These are phyloP conservation scores for Backusella liffmaniae DNA, from an alignment of 192 early-diverging fungal species.

Conservation along the genomic window DNA sequence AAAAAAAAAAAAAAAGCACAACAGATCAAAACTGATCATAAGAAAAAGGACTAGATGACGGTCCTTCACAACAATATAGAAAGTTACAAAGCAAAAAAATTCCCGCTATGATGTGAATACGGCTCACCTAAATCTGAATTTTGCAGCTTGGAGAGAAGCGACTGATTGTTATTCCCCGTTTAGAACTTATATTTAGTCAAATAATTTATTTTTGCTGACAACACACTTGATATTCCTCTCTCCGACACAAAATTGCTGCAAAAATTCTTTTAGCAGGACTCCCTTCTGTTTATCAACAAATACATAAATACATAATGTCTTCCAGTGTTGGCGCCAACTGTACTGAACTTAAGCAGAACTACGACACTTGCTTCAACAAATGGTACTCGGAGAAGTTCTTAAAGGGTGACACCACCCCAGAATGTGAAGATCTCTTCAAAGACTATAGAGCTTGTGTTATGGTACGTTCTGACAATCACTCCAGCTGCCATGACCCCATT, in stretches of 20 bases:
- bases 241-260: neutral
- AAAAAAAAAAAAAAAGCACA: too few relatives aligned
- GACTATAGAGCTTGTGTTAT: constrained; percentile 81
- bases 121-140: too few relatives aligned
- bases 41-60: too few relatives aligned
- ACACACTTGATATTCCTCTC: neutral
- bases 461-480: constrained; percentile 43
- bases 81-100: too few relatives aligned
- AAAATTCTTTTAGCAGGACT: neutral
- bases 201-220: neutral
- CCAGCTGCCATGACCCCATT: neutral
- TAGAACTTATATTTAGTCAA: neutral
- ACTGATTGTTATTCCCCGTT: neutral
- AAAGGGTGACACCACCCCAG: constrained; percentile 75
- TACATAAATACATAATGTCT: constrained; percentile 41
- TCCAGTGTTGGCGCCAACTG: constrained; percentile 69
- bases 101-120: too few relatives aligned
- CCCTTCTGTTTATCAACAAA: neutral
- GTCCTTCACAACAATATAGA: too few relatives aligned
- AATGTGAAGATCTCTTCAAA: constrained; percentile 85
- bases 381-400: constrained; percentile 97
- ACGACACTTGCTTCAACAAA: constrained; percentile 90
- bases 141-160: too few relatives aligned
- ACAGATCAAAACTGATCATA: too few relatives aligned
- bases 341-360: constrained; percentile 79